Conservation (phyloP, 2,329 filamentous ascomycete genomes). For the Microsporum canis region DNA sequence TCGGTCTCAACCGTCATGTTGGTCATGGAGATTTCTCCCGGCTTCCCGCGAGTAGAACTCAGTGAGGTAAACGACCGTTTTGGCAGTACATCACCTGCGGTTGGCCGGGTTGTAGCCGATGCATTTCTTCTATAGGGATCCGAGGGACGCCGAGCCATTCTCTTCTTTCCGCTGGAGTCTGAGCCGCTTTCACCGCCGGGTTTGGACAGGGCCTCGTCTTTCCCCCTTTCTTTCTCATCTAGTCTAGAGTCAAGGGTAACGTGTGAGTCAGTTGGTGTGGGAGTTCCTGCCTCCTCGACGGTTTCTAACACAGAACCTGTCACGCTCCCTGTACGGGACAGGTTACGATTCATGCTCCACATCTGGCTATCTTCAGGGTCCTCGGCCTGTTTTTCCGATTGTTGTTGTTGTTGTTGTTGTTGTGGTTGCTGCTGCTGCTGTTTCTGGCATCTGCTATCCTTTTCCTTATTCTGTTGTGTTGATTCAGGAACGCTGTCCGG, state of each 20-base stretch:
- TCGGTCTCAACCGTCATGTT: conserved; percentile 98
- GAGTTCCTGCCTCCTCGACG: conserved; percentile 77
- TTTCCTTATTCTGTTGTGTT: background rate
- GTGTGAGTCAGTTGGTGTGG: conserved; percentile 42
- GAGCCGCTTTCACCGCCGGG: conserved; percentile 49
- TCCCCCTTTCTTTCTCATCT: conserved; percentile 13
- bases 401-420: background rate
- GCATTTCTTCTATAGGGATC: conserved; percentile 24
- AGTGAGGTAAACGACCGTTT: conserved; percentile 60
- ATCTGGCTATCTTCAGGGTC: conserved; percentile 14
- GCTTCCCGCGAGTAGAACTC: conserved; percentile 52
- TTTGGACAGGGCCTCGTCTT: conserved; percentile 24
- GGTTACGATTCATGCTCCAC: conserved; percentile 39
- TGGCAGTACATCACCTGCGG: conserved; percentile 41
- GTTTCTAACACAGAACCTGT: conserved; percentile 64
- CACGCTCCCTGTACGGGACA: conserved; percentile 48
- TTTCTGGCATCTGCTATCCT: conserved; percentile 23
- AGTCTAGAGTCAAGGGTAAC: conserved; percentile 25
- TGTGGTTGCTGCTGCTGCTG: background rate
- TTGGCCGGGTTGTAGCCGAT: conserved; percentile 35
- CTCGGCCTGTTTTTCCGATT: conserved; percentile 9
- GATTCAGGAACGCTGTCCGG: background rate
- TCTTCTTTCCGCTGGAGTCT: conserved; percentile 38
- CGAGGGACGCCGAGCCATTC: conserved; percentile 17
- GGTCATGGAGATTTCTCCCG: conserved; percentile 60